These are phyloP conservation scores for Xylaria sp. DNA, from an alignment of 2,329 filamentous ascomycete genomes.

Conservation along the genomic window DNA sequence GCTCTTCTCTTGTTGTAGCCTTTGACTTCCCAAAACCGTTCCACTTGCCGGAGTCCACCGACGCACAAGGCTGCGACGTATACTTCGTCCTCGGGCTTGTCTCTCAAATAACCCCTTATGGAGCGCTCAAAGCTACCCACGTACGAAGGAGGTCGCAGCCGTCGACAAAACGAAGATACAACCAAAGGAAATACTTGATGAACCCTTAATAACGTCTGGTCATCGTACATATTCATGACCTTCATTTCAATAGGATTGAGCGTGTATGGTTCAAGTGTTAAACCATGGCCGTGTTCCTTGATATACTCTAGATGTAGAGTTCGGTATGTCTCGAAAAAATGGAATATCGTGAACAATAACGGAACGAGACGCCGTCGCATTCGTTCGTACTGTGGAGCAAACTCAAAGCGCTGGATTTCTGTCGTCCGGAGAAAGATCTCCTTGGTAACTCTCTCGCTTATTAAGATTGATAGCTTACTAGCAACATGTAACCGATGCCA, in stretches of 20 bases:
- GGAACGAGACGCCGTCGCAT: constrained; percentile 73
- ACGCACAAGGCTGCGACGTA: constrained; percentile 69
- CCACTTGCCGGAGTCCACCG: constrained; percentile 70
- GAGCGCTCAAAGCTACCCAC: constrained; percentile 70
- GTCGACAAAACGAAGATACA: constrained; percentile 70
- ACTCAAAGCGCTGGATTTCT: constrained; percentile 64
- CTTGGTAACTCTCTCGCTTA: constrained; percentile 72
- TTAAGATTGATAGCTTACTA: constrained; percentile 68
- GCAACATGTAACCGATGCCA: constrained; percentile 74
- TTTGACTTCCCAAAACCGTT: constrained; percentile 73
- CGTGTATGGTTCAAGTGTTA: constrained; percentile 65
- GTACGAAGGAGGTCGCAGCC: constrained; percentile 71
- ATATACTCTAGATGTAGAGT: constrained; percentile 67
- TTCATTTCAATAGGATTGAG: constrained; percentile 70
- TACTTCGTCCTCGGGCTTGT: constrained; percentile 70
- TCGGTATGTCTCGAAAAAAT: constrained; percentile 74
- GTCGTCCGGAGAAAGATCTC: constrained; percentile 71
- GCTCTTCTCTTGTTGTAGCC: constrained; percentile 69
- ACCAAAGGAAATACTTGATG: constrained; percentile 73
- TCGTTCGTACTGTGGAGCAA: constrained; percentile 68
- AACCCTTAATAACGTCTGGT: constrained; percentile 69
- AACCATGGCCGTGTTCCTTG: constrained; percentile 61
- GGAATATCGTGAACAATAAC: constrained; percentile 71
- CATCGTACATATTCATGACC: constrained; percentile 73
- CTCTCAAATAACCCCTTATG: constrained; percentile 70